Base-by-base conservation (phyloP, 768 basidiomycete species). In the Boletus tomentosulus region DNA sequence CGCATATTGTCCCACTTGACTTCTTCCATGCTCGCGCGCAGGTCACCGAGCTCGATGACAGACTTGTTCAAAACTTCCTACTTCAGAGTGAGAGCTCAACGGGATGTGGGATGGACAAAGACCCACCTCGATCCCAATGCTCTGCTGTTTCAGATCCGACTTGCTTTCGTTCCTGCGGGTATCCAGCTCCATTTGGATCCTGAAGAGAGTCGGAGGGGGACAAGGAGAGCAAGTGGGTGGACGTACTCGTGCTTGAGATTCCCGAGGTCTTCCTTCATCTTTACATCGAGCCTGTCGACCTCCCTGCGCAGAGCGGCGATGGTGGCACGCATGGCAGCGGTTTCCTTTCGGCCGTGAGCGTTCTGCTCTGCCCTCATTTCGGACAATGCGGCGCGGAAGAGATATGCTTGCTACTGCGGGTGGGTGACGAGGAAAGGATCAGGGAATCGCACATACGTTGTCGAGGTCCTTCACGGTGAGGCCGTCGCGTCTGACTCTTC, bases 111-210 rank as follows among this genome's bases (percentile, higher is more conserved):
- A 9, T 6, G 35, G 2, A 11, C 25, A 24, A 31, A 43, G 51
- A 66, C 75, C 19, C 39, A 88, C 90, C 79, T 93, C 91, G 37
- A 96, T 92, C 34, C 76, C 73, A 55, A 98, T 88, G 61, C 93
- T 93, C 61, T 87, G 84, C 50, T 78, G 80, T 71, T 94, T 96
- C 55, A 90, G 64, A 48, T 98, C 94, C 1, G 85, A 78, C 64
- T 85, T 87, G 13, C 86, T 82, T 67, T 98, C 97, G 59, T 88
- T 92, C 76, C 94, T 98, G 53, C 96, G 80, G 57, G 85, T 93
- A 63, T 96, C 92, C 55, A 98, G 78, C 52, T 99, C 97, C 85
- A 98, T 93, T 70, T 98, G 94, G 48, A 95, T 91, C 64, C 94
- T 97, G 55, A 48, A 28, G 15, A 37, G 31, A 31, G 46, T 57